phyloP scores from a whole-genome alignment of 148 eudicot genomes.

The Bassia scoparia region DNA sequence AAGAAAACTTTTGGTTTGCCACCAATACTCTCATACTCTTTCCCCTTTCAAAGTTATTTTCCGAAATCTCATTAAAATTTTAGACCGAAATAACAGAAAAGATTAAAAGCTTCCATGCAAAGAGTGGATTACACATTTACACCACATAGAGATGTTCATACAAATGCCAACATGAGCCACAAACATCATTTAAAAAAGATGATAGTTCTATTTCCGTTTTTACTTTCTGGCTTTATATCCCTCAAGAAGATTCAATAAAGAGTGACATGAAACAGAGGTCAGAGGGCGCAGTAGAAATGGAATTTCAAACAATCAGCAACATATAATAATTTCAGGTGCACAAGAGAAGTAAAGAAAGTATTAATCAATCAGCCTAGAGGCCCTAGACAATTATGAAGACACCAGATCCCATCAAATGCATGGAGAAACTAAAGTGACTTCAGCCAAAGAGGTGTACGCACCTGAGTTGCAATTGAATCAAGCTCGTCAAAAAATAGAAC shows the following conservation, averaged over 20 bases:
- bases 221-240: too few relatives aligned
- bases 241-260: too few relatives aligned
- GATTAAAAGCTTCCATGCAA: neutral
- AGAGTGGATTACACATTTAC: neutral
- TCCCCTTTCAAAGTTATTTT: neutral
- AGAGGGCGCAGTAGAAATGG: too few relatives aligned
- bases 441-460: slow-evolving; percentile 18
- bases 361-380: neutral
- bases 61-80: neutral
- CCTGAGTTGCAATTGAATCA: slow-evolving; percentile 94
- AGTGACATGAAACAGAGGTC: too few relatives aligned
- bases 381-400: neutral
- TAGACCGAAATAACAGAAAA: neutral
- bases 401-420: neutral
- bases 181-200: neutral
- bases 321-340: neutral
- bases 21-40: neutral
- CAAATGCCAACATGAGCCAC: neutral
- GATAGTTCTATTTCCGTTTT: too few relatives aligned
- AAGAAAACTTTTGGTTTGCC: neutral
- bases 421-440: neutral
- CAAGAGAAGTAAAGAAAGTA: neutral
- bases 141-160: neutral
- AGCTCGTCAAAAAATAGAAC: slow-evolving; percentile 86
- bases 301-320: neutral